Percentiles rank a stretch among this genome's conserved stretches.
Conservation (phyloP, 2,329 filamentous ascomycete species). For the Pseudopithomyces chartarum region DNA sequence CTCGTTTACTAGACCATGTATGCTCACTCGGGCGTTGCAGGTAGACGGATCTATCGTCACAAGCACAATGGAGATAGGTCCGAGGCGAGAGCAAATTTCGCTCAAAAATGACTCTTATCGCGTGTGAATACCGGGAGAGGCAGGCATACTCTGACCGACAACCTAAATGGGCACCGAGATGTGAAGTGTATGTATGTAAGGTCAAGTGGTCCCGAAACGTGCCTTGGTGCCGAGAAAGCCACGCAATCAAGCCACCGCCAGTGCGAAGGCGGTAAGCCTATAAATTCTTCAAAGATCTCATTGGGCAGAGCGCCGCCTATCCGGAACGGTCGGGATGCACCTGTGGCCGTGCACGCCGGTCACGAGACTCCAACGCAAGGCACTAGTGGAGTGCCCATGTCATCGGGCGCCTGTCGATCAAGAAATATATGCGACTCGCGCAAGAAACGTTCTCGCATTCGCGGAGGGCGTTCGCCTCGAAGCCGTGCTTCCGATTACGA, state of each 20-base stretch:
- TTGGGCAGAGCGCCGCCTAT: too few relatives aligned
- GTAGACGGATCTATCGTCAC: too few relatives aligned
- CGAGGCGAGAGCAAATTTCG: neutral
- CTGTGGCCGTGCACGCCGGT: neutral
- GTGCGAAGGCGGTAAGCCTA: neutral
- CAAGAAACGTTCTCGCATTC: neutral
- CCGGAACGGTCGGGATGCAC: neutral
- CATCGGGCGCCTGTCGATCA: neutral
- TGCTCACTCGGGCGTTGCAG: too few relatives aligned
- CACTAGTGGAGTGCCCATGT: conserved; percentile 2
- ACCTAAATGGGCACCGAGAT: neutral
- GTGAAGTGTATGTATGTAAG: neutral
- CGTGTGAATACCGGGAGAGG: neutral
- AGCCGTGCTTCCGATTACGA: conserved; percentile 1
- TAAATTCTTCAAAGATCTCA: too few relatives aligned
- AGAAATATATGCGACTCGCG: neutral
- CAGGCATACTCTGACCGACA: neutral
- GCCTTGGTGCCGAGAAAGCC: neutral
- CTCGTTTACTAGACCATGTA: too few relatives aligned
- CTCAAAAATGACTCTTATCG: neutral
- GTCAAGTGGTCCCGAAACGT: neutral
- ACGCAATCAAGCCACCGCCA: conserved; percentile 4
- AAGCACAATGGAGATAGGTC: neutral
- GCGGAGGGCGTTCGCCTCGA: neutral
- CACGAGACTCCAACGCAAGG: neutral